Percentiles rank a stretch among this genome's conserved stretches.
These are phyloP conservation scores for Chrysopogon serrulatus DNA, from an alignment of 176 grass and related monocot genomes.

Conservation along the genomic window DNA sequence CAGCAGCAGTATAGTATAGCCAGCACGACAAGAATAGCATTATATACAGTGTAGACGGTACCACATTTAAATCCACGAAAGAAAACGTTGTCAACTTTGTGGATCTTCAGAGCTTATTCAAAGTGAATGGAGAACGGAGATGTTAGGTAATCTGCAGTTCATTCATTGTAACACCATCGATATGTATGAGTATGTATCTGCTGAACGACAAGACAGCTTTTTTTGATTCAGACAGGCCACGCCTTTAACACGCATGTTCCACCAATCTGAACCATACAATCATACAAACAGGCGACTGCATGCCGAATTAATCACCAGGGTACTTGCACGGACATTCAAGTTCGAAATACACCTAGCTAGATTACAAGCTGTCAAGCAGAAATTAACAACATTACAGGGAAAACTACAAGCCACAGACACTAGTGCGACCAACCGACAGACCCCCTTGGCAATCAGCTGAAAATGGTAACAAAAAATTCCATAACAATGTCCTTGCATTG, in stretches of 20 bases:
- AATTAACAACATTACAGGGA: constrained; percentile 36
- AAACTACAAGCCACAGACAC: constrained; percentile 47
- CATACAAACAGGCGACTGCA: constrained; percentile 11
- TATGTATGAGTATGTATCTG: not conserved
- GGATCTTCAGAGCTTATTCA: not conserved
- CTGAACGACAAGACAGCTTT: not conserved
- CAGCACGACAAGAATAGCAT: not conserved
- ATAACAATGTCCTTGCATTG: constrained; percentile 39
- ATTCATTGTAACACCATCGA: not conserved
- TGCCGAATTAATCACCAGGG: constrained; percentile 15
- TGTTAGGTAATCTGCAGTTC: not conserved
- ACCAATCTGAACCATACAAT: constrained; percentile 23
- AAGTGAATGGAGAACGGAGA: not conserved
- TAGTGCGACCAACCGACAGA: not conserved
- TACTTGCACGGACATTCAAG: not conserved
- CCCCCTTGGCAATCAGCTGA: constrained; percentile 3
- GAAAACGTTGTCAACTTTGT: not conserved
- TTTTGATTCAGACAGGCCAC: constrained; percentile 14
- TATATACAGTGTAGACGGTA: not conserved
- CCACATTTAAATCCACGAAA: not conserved
- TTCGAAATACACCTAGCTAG: constrained; percentile 24
- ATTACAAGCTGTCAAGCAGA: constrained; percentile 33
- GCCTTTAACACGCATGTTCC: constrained; percentile 1
- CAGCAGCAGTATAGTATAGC: not conserved
- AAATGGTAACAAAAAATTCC: constrained; percentile 27